phyloP scores from a whole-genome alignment of 768 basidiomycete species.

The Leucogyrophana mollusca region DNA sequence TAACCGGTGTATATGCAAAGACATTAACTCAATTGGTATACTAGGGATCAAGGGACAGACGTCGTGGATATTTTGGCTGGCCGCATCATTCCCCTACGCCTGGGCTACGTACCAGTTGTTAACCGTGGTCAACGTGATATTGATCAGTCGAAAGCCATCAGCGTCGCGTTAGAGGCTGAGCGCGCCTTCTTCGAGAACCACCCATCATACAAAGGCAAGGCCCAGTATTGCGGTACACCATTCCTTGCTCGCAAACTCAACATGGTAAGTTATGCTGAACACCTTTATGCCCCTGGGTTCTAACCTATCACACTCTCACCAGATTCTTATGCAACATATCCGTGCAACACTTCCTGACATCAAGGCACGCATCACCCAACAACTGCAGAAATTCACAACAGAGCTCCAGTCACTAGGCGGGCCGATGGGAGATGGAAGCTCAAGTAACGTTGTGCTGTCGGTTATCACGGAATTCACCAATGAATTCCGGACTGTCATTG shows the following conservation, averaged over 20 bases:
- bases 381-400: conserved; percentile 82
- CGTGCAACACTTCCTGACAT: conserved; percentile 97
- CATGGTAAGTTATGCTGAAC: conserved; percentile 53
- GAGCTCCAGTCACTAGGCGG: conserved; percentile 88
- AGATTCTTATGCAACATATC: conserved; percentile 99
- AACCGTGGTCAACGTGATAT: conserved; percentile 99
- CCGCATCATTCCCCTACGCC: conserved; percentile 89
- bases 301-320: conserved; percentile 3
- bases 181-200: conserved; percentile 95
- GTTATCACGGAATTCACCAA: conserved; percentile 98
- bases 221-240: conserved; percentile 96
- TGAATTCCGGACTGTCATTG: conserved; percentile 95
- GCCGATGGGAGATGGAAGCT: conserved; percentile 77
- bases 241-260: conserved; percentile 95
- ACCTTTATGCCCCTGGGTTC: background rate
- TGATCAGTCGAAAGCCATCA: conserved; percentile 83
- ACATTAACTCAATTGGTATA: conserved; percentile 11
- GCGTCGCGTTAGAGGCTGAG: conserved; percentile 83
- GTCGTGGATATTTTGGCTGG: conserved; percentile 99
- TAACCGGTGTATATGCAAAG: background rate
- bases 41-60: conserved; percentile 94
- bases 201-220: conserved; percentile 87
- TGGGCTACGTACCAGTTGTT: conserved; percentile 98
- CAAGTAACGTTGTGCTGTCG: conserved; percentile 90
- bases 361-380: conserved; percentile 90